These are phyloP conservation scores for Diatrype stigma DNA, from an alignment of 2,329 filamentous ascomycete genomes.

Conservation along the genomic window DNA sequence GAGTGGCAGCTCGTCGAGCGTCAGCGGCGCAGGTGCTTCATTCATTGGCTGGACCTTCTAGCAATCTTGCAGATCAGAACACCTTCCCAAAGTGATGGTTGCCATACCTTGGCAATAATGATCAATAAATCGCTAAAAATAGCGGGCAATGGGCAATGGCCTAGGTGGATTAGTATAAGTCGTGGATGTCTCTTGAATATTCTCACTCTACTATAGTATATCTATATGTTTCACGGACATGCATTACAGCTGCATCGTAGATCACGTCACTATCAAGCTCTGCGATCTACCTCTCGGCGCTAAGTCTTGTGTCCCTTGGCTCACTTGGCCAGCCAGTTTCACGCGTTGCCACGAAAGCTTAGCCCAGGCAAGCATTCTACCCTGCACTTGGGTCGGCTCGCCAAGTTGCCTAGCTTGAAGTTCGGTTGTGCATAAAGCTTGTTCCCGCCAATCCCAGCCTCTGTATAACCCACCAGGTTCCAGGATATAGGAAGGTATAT, in stretches of 20 bases:
- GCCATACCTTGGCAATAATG: too few species aligned
- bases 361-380: background rate
- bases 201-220: too few species aligned
- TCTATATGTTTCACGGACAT: background rate
- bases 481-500: too few species aligned
- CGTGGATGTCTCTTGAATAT: too few species aligned
- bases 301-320: background rate
- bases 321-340: background rate
- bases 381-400: background rate
- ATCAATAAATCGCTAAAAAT: too few species aligned
- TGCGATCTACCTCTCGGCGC: background rate
- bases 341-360: background rate
- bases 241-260: too few species aligned
- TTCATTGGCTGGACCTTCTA: background rate
- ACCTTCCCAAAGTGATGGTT: background rate
- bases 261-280: background rate
- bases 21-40: background rate
- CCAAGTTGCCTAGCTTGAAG: background rate
- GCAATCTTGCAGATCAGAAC: background rate
- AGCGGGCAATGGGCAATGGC: too few species aligned
- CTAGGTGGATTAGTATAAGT: too few species aligned
- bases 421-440: background rate
- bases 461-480: too few species aligned
- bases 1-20: background rate
- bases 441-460: too few species aligned